Evolutionary conservation across 805 yeast species (phyloP).

Genomic region (Candida gorgasii): DNA sequence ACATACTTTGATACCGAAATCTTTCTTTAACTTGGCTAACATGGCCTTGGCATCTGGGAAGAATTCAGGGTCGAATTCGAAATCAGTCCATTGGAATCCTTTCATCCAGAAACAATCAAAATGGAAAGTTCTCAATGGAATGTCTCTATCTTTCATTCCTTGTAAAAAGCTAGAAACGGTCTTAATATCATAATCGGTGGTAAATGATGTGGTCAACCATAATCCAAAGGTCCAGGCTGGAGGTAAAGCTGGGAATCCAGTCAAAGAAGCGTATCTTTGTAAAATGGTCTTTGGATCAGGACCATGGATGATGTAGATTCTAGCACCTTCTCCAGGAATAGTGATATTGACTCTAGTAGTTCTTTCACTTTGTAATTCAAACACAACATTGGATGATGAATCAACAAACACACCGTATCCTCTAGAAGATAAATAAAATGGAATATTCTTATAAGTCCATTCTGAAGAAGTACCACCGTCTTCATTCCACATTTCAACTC

Average conservation of each 20-base stretch:
- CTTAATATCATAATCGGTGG: slow-evolving; percentile 34
- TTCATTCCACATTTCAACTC: slow-evolving; percentile 38
- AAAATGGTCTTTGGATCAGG: slow-evolving; percentile 32
- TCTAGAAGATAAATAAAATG: slow-evolving; percentile 31
- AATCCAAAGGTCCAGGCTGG: slow-evolving; percentile 41
- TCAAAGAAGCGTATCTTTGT: slow-evolving; percentile 26
- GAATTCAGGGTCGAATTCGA: slow-evolving; percentile 35
- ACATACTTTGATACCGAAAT: slow-evolving; percentile 32
- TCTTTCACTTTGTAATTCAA: slow-evolving; percentile 37
- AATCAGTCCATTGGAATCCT: slow-evolving; percentile 41
- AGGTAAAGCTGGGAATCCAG: slow-evolving; percentile 38
- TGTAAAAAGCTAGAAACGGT: slow-evolving; percentile 32
- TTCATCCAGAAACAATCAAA: slow-evolving; percentile 44
- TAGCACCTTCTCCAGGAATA: slow-evolving; percentile 33
- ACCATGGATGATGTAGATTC: slow-evolving; percentile 31
- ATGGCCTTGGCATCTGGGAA: slow-evolving; percentile 32
- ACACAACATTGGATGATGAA: slow-evolving; percentile 28
- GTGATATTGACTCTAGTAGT: slow-evolving; percentile 37
- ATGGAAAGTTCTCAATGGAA: slow-evolving; percentile 35
- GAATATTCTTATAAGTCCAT: slow-evolving; percentile 36
- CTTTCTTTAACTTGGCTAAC: slow-evolving; percentile 26
- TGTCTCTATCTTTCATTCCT: slow-evolving; percentile 38
- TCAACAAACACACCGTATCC: slow-evolving; percentile 40
- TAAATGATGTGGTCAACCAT: slow-evolving; percentile 41
- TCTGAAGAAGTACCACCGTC: slow-evolving; percentile 41